phyloP scores from a whole-genome alignment of 2,329 filamentous ascomycete species.

The Alternaria tenuissima region DNA sequence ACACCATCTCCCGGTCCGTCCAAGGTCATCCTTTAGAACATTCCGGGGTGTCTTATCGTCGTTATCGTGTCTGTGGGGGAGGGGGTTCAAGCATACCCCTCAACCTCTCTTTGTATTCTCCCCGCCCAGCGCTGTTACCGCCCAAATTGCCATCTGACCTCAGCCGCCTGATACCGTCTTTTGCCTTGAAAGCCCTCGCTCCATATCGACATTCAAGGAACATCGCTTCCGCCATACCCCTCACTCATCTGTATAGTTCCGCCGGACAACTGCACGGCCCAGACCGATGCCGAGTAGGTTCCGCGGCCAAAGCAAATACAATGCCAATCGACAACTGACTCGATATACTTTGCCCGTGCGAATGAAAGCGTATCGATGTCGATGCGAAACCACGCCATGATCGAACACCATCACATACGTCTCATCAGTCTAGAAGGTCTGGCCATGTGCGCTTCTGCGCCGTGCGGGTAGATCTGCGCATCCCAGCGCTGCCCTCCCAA shows the following conservation, averaged over 20 bases:
- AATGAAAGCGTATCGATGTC: background rate
- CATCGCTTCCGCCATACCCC: slow-evolving; percentile 23
- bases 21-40: slow-evolving; percentile 27
- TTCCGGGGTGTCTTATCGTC: slow-evolving; percentile 28
- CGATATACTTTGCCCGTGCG: slow-evolving; percentile 2
- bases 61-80: slow-evolving; percentile 36
- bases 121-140: slow-evolving; percentile 1
- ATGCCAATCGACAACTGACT: slow-evolving; percentile 14
- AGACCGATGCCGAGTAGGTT: slow-evolving; percentile 17
- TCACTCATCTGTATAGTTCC: slow-evolving; percentile 24
- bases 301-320: background rate
- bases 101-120: slow-evolving; percentile 6
- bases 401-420: background rate
- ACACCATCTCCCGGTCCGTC: slow-evolving; percentile 36
- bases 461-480: slow-evolving; percentile 40
- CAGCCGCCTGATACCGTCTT: slow-evolving; percentile 31
- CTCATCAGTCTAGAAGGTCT: slow-evolving; percentile 1
- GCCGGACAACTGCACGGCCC: slow-evolving; percentile 13
- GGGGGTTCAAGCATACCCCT: slow-evolving; percentile 20
- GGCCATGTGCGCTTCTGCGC: slow-evolving; percentile 32
- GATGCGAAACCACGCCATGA: background rate
- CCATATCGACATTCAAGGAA: slow-evolving; percentile 10
- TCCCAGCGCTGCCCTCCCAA: slow-evolving; percentile 28
- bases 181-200: slow-evolving; percentile 5
- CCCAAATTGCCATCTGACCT: slow-evolving; percentile 12